phyloP scores from a whole-genome alignment of 495 filamentous ascomycete species.

The Hyaloscypha bicolor region DNA sequence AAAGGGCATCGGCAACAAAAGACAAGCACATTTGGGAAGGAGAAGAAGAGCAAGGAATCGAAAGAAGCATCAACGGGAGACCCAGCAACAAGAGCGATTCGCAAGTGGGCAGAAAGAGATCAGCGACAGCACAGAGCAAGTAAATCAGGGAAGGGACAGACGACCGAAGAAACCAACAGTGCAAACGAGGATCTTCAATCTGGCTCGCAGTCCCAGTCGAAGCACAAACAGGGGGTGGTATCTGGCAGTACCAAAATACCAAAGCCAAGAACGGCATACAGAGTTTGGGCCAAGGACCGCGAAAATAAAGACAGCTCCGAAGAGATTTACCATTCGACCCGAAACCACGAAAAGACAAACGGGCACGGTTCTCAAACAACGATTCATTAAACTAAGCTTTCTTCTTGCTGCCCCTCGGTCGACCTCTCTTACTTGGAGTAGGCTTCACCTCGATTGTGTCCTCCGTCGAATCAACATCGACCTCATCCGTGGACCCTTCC shows the following conservation, averaged over 20 bases:
- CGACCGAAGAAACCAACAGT: not conserved
- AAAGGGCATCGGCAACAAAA: not conserved
- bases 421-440: constrained; percentile 18
- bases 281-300: not conserved
- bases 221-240: not conserved
- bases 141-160: not conserved
- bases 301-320: not conserved
- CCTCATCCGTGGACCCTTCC: constrained; percentile 12
- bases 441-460: constrained; percentile 29
- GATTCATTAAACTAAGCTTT: constrained; percentile 13
- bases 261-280: not conserved
- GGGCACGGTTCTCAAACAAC: not conserved
- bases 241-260: not conserved
- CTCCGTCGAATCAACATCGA: constrained; percentile 19
- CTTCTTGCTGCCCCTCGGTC: constrained; percentile 28
- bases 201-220: not conserved
- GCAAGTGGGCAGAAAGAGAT: not conserved
- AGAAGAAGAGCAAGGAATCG: not conserved
- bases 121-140: not conserved
- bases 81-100: not conserved
- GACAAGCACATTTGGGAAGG: not conserved
- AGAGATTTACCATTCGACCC: not conserved
- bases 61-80: not conserved
- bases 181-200: not conserved
- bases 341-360: not conserved